Evolutionary conservation across 2,329 filamentous ascomycete genomes (phyloP).

Genomic region (Aureobasidium sp.): DNA sequence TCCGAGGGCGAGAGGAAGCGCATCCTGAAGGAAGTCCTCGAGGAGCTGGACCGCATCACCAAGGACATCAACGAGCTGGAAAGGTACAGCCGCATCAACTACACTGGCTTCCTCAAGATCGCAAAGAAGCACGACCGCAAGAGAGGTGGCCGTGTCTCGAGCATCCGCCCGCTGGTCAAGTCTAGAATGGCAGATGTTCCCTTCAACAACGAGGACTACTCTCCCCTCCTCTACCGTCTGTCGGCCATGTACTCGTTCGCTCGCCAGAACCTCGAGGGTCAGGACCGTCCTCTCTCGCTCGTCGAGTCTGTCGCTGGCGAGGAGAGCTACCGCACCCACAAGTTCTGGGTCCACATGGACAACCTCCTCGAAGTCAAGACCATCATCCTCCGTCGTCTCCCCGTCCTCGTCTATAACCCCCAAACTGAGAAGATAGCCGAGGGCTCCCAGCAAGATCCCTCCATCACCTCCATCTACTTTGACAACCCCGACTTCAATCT

Average conservation of each 20-base stretch:
- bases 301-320: constrained; percentile 33
- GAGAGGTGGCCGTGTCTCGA: constrained; percentile 75
- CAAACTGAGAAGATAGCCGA: constrained; percentile 76
- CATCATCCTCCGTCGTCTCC: constrained; percentile 80
- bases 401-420: constrained; percentile 87
- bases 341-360: constrained; percentile 95
- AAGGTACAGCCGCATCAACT: constrained; percentile 93
- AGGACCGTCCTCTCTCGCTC: constrained; percentile 29
- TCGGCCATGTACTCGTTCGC: constrained; percentile 96
- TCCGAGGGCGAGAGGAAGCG: constrained; percentile 36
- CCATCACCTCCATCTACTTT: constrained; percentile 92
- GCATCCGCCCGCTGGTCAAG: constrained; percentile 76
- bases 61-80: constrained; percentile 89
- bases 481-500: constrained; percentile 80
- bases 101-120: constrained; percentile 95
- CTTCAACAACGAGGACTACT: constrained; percentile 93
- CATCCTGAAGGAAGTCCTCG: constrained; percentile 61
- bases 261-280: constrained; percentile 69
- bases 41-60: constrained; percentile 78
- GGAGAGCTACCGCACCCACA: constrained; percentile 75
- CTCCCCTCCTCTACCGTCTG: constrained; percentile 75
- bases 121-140: constrained; percentile 98
- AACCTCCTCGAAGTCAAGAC: constrained; percentile 97
- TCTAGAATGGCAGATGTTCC: constrained; percentile 79
- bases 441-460: constrained; percentile 68